These are phyloP conservation scores for Talaromyces atroroseus DNA, from an alignment of 2,329 filamentous ascomycete species.

Conservation along the genomic window DNA sequence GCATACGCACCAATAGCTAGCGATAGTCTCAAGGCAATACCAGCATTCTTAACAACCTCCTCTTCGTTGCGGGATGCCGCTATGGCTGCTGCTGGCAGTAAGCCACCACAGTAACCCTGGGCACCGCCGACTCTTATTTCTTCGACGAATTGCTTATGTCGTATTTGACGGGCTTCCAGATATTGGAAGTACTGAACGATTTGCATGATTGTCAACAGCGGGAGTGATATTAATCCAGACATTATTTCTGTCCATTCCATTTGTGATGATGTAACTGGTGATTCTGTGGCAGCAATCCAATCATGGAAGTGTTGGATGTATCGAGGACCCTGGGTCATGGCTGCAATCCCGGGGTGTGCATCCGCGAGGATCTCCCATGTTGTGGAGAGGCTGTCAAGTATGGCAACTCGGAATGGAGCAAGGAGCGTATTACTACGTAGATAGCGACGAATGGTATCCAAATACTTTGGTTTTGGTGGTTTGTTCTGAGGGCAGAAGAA, in stretches of 20 bases:
- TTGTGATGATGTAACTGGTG: not conserved
- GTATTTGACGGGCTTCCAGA: conserved; percentile 2
- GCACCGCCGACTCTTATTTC: conserved; percentile 6
- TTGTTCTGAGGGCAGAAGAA: conserved; percentile 12
- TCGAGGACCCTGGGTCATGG: conserved; percentile 3
- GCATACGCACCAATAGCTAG: conserved; percentile 7
- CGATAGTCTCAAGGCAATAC: conserved; percentile 4
- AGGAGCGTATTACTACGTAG: not conserved
- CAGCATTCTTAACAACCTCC: conserved; percentile 4
- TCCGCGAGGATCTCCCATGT: conserved; percentile 3
- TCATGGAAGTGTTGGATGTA: conserved; percentile 6
- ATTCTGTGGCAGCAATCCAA: conserved; percentile 6
- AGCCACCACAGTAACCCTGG: conserved; percentile 8
- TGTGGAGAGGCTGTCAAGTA: not conserved
- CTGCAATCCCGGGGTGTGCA: conserved; percentile 1
- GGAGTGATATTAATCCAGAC: conserved; percentile 10
- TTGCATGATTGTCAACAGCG: conserved; percentile 7
- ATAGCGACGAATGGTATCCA: conserved; percentile 8
- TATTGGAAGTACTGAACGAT: conserved; percentile 11
- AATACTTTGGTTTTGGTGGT: conserved; percentile 4
- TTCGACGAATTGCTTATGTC: conserved; percentile 1
- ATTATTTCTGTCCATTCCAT: conserved; percentile 11
- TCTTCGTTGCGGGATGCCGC: conserved; percentile 3
- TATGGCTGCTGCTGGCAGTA: conserved; percentile 8
- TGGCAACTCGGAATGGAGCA: conserved; percentile 3